Evolutionary conservation across 1,284 basidiomycete genomes (phyloP).

Genomic region (Leccinum proximum): DNA sequence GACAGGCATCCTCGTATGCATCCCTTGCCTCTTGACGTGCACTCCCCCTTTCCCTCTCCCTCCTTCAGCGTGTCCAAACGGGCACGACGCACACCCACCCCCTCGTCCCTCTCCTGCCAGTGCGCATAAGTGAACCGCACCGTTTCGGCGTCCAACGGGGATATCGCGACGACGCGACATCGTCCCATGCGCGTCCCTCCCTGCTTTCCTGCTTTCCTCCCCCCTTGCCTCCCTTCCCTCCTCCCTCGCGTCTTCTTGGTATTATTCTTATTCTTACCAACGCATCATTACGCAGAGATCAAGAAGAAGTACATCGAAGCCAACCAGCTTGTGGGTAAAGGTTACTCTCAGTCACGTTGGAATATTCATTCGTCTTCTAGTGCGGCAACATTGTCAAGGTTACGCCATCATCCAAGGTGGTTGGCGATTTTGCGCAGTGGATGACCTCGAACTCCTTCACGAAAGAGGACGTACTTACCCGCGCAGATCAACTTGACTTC

Average conservation of each 20-base stretch:
- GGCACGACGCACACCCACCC: no score
- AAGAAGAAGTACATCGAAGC: constrained; percentile 99
- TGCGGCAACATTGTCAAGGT: constrained; percentile 99
- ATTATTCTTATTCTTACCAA: constrained; percentile 6
- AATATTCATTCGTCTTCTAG: constrained; percentile 35
- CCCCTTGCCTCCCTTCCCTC: no score
- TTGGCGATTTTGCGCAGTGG: constrained; percentile 99
- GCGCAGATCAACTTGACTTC: constrained; percentile 94
- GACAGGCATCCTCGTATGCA: no score
- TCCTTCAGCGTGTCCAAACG: no score
- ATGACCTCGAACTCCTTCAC: constrained; percentile 95
- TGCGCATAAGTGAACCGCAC: no score
- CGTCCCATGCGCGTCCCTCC: no score
- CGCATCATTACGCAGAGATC: constrained; percentile 60
- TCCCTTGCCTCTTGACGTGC: no score
- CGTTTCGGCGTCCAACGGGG: no score
- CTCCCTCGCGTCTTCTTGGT: constrained; percentile 3
- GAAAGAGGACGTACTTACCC: constrained; percentile 84
- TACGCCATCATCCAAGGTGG: constrained; percentile 98
- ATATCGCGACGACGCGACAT: no score
- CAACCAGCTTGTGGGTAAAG: constrained; percentile 74
- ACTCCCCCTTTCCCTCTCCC: no score
- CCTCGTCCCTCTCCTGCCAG: no score
- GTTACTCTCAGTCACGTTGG: constrained; percentile 11
- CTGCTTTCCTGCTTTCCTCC: no score